phyloP scores from a whole-genome alignment of 2,329 filamentous ascomycete species.

The Lecanicillium sp. region DNA sequence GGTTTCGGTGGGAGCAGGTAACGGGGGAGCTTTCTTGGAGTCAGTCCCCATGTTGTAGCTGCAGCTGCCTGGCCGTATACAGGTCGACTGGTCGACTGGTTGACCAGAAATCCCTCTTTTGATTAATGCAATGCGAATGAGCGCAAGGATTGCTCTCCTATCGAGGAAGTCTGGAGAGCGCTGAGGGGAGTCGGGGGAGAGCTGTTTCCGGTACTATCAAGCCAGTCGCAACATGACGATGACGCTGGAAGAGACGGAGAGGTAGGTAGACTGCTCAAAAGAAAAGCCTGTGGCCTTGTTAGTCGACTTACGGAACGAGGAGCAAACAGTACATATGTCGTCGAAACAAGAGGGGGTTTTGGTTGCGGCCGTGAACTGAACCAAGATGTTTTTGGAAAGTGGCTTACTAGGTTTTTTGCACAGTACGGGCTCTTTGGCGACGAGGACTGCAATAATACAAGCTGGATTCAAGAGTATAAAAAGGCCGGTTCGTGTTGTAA shows the following conservation, averaged over 20 bases:
- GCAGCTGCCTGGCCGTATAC: too few species aligned
- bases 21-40: constrained; percentile 51
- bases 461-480: too few species aligned
- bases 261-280: constrained; percentile 1
- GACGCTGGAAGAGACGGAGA: background rate
- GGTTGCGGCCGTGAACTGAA: too few species aligned
- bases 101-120: too few species aligned
- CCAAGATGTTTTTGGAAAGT: too few species aligned
- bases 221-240: constrained; percentile 5
- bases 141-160: background rate
- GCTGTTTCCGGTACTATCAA: constrained; percentile 1
- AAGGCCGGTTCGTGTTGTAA: too few species aligned
- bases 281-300: constrained; percentile 5
- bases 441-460: too few species aligned
- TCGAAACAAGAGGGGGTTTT: too few species aligned
- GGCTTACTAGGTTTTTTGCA: too few species aligned
- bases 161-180: background rate
- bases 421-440: too few species aligned
- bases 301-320: background rate
- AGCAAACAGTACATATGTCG: background rate
- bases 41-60: constrained; percentile 41
- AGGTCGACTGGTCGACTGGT: too few species aligned
- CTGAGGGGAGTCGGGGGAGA: background rate
- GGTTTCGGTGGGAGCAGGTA: constrained; percentile 74
- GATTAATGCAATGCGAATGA: too few species aligned